Conservation (phyloP, 2,329 filamentous ascomycete species). For the Neocatenulostroma microsporum region DNA sequence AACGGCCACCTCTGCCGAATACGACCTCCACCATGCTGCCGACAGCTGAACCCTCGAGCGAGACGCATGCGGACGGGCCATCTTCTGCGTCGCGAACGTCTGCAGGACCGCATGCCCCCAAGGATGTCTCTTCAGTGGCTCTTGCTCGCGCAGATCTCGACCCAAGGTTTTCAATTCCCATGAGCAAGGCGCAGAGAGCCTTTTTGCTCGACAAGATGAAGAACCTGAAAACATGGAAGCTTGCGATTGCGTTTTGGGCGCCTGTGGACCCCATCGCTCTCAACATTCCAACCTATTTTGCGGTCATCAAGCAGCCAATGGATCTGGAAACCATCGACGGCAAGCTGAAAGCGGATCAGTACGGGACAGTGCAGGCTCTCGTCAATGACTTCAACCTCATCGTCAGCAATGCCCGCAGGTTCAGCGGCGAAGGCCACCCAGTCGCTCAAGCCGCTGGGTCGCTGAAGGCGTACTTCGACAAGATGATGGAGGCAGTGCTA, state of each 20-base stretch:
- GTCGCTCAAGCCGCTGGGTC: conserved; percentile 62
- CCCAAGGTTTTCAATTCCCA: no score
- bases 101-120: no score
- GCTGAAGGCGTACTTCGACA: conserved; percentile 52
- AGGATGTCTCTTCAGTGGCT: no score
- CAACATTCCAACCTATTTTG: conserved; percentile 64
- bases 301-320: conserved; percentile 68
- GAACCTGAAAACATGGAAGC: conserved; percentile 77
- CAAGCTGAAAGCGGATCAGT: conserved; percentile 64
- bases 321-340: conserved; percentile 76
- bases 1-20: no score
- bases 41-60: no score
- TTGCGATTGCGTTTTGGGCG: conserved; percentile 64
- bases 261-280: conserved; percentile 72
- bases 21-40: no score
- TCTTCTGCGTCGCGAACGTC: no score
- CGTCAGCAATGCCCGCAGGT: conserved; percentile 66
- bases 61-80: no score
- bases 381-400: conserved; percentile 68
- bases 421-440: conserved; percentile 72
- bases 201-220: conserved; percentile 60
- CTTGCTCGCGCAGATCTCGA: conserved; percentile 32
- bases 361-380: conserved; percentile 63
- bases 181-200: conserved; percentile 54
- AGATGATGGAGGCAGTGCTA: conserved; percentile 54